Evolutionary conservation across 805 yeast species (phyloP).

Genomic region (Komagataella pastoris): DNA sequence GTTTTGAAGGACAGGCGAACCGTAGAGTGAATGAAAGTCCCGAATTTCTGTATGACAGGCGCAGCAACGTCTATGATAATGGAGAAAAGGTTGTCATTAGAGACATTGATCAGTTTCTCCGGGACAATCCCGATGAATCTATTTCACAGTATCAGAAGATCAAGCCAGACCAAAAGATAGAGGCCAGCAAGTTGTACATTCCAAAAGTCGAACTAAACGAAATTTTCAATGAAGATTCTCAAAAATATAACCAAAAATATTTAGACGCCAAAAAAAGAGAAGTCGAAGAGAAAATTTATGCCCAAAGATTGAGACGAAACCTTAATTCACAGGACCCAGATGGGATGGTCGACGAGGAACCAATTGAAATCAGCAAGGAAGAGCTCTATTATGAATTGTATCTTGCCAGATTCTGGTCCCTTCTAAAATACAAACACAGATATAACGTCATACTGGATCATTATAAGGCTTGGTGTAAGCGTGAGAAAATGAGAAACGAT

Average conservation of each 20-base stretch:
- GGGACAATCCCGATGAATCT: constrained; percentile 9
- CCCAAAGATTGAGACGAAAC: neutral
- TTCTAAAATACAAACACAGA: neutral
- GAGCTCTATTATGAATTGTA: neutral
- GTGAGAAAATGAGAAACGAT: neutral
- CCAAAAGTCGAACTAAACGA: constrained; percentile 7
- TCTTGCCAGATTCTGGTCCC: neutral
- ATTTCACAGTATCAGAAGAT: neutral
- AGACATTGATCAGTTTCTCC: constrained; percentile 12
- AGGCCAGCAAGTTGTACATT: constrained; percentile 4
- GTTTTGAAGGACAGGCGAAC: neutral
- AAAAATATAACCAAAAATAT: constrained; percentile 2
- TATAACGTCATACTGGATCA: neutral
- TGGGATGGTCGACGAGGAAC: neutral
- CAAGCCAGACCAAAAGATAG: constrained; percentile 2
- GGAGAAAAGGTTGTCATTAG: constrained; percentile 7
- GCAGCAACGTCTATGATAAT: neutral
- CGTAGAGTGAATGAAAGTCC: neutral
- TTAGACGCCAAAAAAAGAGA: constrained; percentile 3
- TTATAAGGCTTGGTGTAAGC: neutral
- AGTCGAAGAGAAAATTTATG: neutral
- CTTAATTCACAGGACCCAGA: neutral
- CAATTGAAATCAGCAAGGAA: neutral
- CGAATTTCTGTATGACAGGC: neutral
- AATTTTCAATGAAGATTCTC: constrained; percentile 3